A percentile compares a stretch with the other conserved stretches of the same genome.
Evolutionary conservation across 2,329 filamentous ascomycete species (phyloP).

Genomic region (Teratosphaeria pseudoeucalypti): DNA sequence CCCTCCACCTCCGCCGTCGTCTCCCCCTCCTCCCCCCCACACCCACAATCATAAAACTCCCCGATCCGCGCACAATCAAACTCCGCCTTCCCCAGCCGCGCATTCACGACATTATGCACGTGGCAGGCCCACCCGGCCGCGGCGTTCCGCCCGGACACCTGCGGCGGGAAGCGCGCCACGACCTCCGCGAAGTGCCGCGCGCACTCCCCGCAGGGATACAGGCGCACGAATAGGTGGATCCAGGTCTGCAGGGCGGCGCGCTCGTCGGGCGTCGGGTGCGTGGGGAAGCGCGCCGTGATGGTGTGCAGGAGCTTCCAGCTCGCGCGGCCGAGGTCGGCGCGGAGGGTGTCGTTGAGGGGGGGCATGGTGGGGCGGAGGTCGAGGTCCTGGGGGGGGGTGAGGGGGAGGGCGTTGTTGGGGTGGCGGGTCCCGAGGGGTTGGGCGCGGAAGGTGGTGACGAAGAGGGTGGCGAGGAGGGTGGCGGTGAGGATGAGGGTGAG

Average conservation of each 20-base stretch:
- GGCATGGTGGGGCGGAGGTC: conserved; percentile 54
- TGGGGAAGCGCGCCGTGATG: conserved; percentile 55
- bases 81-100: conserved; percentile 47
- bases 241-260: conserved; percentile 49
- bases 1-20: conserved; percentile 8
- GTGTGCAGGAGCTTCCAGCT: conserved; percentile 59
- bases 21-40: conserved; percentile 42
- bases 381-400: conserved; percentile 7
- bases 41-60: conserved; percentile 58
- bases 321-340: conserved; percentile 56
- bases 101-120: conserved; percentile 57
- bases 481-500: conserved; percentile 44
- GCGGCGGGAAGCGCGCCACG: conserved; percentile 52
- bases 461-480: conserved; percentile 47
- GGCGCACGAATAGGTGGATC: conserved; percentile 52
- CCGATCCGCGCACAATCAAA: conserved; percentile 57
- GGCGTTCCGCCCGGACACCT: conserved; percentile 50
- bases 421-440: neutral
- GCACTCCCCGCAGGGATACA: conserved; percentile 60
- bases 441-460: conserved; percentile 46
- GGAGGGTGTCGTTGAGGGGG: conserved; percentile 71
- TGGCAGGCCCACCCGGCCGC: conserved; percentile 59
- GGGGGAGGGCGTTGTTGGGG: neutral
- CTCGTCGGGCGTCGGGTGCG: conserved; percentile 51
- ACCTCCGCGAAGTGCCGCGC: conserved; percentile 53